These are phyloP conservation scores for Catenaria anguillulae DNA, from an alignment of 371 early-diverging fungal genomes.

Conservation along the genomic window DNA sequence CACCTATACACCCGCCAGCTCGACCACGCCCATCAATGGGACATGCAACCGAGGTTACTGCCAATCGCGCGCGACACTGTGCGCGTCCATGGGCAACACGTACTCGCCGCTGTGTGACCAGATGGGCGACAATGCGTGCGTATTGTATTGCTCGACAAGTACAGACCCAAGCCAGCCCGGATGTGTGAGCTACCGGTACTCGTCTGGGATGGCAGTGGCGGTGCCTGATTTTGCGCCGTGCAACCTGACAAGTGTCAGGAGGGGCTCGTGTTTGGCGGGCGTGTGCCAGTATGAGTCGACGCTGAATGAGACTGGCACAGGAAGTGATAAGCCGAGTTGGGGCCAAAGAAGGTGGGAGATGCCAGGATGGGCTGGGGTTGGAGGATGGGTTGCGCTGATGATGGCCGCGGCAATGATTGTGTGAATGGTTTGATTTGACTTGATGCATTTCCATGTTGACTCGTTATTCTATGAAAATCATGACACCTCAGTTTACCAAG, in stretches of 20 bases:
- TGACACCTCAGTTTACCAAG: no score
- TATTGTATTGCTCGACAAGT: not conserved
- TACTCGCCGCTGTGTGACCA: not conserved
- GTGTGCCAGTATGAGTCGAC: no score
- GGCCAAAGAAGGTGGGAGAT: no score
- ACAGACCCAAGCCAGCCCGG: no score
- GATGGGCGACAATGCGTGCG: not conserved
- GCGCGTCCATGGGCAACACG: conserved; percentile 3
- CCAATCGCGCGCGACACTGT: not conserved
- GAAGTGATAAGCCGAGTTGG: no score
- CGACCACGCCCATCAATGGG: not conserved
- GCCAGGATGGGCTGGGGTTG: no score
- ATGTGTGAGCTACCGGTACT: not conserved
- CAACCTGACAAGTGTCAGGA: not conserved
- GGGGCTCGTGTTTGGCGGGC: not conserved
- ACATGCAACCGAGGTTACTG: conserved; percentile 7
- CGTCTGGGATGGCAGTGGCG: not conserved
- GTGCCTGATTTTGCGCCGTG: not conserved
- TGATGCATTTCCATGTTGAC: no score
- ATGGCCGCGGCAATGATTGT: no score
- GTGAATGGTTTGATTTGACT: no score
- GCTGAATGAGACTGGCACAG: no score
- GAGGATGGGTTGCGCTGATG: no score
- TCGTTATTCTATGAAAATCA: no score
- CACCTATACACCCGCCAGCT: not conserved